These are phyloP conservation scores for Erodium chrysanthum DNA, from an alignment of 441 rosid species.

Conservation along the genomic window DNA sequence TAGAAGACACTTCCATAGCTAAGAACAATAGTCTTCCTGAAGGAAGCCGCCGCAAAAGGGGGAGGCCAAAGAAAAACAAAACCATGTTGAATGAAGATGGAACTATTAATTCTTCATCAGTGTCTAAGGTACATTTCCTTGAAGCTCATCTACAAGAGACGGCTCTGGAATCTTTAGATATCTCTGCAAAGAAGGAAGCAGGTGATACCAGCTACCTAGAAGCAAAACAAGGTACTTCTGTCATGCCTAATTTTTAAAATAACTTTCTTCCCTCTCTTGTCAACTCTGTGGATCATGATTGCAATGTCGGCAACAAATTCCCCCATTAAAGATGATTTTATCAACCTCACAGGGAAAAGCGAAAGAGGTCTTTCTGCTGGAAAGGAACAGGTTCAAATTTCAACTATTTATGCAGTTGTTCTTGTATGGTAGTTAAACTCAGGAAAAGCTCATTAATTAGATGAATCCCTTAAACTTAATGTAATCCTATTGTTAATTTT, in stretches of 20 bases:
- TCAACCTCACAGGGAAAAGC: conserved; percentile 26
- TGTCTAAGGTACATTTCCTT: conserved; percentile 20
- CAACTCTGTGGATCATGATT: conserved; percentile 28
- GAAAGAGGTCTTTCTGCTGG: conserved; percentile 32
- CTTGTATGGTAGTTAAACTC: not conserved
- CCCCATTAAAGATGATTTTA: conserved; percentile 20
- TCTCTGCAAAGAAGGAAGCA: conserved; percentile 23
- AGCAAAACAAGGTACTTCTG: conserved; percentile 17
- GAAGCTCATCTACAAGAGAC: conserved; percentile 19
- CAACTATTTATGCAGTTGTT: not conserved
- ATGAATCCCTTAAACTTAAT: not conserved
- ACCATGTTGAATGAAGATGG: conserved; percentile 16
- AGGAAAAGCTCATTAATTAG: not conserved
- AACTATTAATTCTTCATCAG: conserved; percentile 17
- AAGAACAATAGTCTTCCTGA: conserved; percentile 17
- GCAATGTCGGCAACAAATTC: conserved; percentile 19
- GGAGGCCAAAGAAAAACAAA: conserved; percentile 26
- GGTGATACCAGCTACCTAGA: conserved; percentile 24
- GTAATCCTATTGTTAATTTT: not conserved
- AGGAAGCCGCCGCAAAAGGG: conserved; percentile 28
- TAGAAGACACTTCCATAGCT: conserved; percentile 23
- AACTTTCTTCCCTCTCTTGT: conserved; percentile 13
- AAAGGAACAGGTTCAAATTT: conserved; percentile 37
- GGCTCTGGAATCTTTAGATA: conserved; percentile 19
- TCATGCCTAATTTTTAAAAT: not conserved